These are phyloP conservation scores for Olyra latifolia DNA, from an alignment of 176 grass and related monocot species.

Conservation along the genomic window DNA sequence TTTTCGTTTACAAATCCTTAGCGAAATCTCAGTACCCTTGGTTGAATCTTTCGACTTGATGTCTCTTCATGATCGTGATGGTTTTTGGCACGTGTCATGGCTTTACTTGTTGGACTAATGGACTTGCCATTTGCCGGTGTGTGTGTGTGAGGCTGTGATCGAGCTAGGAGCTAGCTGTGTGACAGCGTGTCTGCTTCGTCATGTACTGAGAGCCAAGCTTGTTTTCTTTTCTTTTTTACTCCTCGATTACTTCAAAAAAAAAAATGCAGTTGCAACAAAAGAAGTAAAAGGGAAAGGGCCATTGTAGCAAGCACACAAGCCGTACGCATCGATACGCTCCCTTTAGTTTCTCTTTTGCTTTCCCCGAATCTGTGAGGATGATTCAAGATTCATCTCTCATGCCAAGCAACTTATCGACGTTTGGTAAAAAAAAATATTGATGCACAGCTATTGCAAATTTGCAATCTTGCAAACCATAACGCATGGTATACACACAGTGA, in stretches of 20 bases:
- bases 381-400: neutral
- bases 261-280: constrained; percentile 40
- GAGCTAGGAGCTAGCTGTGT: neutral
- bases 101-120: neutral
- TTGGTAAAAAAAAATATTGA: no score
- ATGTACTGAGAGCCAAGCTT: neutral
- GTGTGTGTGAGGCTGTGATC: neutral
- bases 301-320: constrained; percentile 11
- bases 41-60: neutral
- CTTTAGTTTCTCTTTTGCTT: constrained; percentile 30
- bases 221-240: neutral
- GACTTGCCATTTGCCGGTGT: neutral
- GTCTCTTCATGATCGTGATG: neutral
- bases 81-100: neutral
- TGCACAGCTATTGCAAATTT: neutral
- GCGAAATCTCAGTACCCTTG: no score
- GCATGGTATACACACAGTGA: neutral
- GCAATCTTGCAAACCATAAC: neutral
- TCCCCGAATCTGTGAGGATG: neutral
- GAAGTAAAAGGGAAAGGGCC: constrained; percentile 37
- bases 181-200: neutral
- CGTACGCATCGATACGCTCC: neutral
- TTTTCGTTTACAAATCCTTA: no score
- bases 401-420: no score
- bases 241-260: constrained; percentile 35